These are phyloP conservation scores for Neurospora sp. DNA, from an alignment of 495 filamentous ascomycete genomes.

Conservation along the genomic window DNA sequence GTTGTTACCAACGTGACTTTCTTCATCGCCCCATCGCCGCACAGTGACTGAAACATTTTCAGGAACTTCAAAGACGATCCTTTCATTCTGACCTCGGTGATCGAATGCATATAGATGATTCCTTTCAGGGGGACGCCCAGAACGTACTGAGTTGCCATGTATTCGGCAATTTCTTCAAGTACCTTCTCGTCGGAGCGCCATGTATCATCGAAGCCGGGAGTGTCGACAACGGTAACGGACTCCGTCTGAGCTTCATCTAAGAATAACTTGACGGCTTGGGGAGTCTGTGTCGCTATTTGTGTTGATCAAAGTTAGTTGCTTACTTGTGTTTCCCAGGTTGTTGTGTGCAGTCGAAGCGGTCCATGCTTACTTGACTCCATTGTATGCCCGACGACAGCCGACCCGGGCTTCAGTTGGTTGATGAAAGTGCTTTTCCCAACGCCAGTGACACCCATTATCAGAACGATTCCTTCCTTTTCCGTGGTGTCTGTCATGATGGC, in stretches of 20 bases:
- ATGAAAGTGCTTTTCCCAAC: too few relatives aligned
- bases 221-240: conserved; percentile 23
- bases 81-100: conserved; percentile 26
- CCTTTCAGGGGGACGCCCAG: conserved; percentile 21
- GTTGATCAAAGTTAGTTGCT: background rate
- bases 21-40: conserved; percentile 19
- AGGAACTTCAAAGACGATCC: conserved; percentile 20
- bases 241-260: conserved; percentile 8
- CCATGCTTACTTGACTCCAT: too few relatives aligned
- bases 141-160: conserved; percentile 19
- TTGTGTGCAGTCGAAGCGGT: too few relatives aligned
- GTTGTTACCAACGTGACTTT: conserved; percentile 31
- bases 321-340: too few relatives aligned
- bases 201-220: conserved; percentile 33
- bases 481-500: too few relatives aligned
- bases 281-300: background rate
- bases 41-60: conserved; percentile 25
- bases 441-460: too few relatives aligned
- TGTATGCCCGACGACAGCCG: too few relatives aligned
- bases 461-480: too few relatives aligned
- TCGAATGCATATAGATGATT: conserved; percentile 32
- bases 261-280: conserved; percentile 5
- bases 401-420: too few relatives aligned
- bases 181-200: conserved; percentile 21
- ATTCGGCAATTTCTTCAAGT: conserved; percentile 22